Evolutionary conservation across 139 green algal genomes (phyloP).

Genomic region (Chlorella sp.): DNA sequence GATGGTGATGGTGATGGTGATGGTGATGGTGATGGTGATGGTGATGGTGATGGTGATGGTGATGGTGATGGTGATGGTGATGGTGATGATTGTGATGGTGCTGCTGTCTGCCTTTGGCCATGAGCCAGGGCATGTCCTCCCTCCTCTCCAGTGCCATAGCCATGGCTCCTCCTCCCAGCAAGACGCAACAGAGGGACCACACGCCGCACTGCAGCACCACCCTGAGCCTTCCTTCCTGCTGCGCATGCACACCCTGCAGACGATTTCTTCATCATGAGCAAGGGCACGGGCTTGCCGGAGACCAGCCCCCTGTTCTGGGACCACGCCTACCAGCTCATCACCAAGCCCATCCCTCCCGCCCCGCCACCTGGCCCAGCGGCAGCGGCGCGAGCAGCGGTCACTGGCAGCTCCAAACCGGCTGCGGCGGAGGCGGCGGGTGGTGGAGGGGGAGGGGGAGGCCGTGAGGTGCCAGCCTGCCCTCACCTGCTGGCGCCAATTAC

Average conservation of each 20-base stretch:
- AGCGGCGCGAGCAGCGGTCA: neutral
- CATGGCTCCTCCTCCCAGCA: too few relatives aligned
- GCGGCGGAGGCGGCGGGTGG: too few relatives aligned
- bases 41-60: conserved; percentile 5
- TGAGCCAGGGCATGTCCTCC: neutral
- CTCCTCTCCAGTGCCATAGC: neutral
- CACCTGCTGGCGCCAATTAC: neutral
- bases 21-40: too few relatives aligned
- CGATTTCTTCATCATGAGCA: conserved; percentile 6
- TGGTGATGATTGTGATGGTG: too few relatives aligned
- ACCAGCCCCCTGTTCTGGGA: conserved; percentile 1
- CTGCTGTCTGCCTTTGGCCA: neutral
- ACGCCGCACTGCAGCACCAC: neutral
- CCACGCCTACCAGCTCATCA: neutral
- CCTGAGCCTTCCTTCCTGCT: neutral
- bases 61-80: conserved; percentile 5
- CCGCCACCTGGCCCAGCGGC: neutral
- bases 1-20: neutral
- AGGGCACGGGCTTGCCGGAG: neutral
- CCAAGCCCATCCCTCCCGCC: too few relatives aligned
- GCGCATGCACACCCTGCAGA: neutral
- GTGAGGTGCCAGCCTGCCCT: neutral
- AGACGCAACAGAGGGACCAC: too few relatives aligned
- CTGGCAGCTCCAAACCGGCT: too few relatives aligned
- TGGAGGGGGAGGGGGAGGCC: neutral